Evolutionary conservation across 768 basidiomycete genomes (phyloP).

Genomic region (Punctularia strigosozonata): DNA sequence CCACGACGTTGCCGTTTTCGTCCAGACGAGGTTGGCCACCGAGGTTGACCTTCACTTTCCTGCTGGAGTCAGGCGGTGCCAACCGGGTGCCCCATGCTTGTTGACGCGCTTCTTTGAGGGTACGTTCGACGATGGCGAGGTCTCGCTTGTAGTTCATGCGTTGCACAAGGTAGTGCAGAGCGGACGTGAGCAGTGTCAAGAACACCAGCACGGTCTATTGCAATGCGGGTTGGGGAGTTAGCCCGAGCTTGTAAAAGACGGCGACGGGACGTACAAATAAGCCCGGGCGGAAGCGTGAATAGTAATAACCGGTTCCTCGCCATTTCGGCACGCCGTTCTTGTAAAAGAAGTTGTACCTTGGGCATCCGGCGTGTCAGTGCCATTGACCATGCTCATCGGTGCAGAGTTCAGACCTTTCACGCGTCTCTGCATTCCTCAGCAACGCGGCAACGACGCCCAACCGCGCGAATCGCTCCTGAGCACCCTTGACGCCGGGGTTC

Average conservation of each 20-base stretch:
- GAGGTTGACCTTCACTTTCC: slow-evolving; percentile 71
- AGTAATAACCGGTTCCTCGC: slow-evolving; percentile 96
- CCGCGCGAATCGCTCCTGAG: slow-evolving; percentile 86
- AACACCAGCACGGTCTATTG: slow-evolving; percentile 64
- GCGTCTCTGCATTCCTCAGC: slow-evolving; percentile 60
- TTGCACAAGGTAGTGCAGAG: slow-evolving; percentile 74
- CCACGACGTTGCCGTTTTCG: slow-evolving; percentile 40
- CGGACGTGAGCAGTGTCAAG: slow-evolving; percentile 65
- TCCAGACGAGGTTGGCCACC: slow-evolving; percentile 39
- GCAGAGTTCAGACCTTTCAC: slow-evolving; percentile 50
- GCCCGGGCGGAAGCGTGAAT: slow-evolving; percentile 91
- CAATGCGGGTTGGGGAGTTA: slow-evolving; percentile 1
- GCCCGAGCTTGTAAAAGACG: neutral
- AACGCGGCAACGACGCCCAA: slow-evolving; percentile 81
- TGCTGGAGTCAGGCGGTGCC: slow-evolving; percentile 45
- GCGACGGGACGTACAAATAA: slow-evolving; percentile 26
- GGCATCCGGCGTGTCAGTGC: slow-evolving; percentile 2
- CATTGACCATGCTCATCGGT: slow-evolving; percentile 1
- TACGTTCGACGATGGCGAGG: slow-evolving; percentile 49
- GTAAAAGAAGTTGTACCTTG: slow-evolving; percentile 86
- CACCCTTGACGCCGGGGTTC: slow-evolving; percentile 72
- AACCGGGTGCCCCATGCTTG: slow-evolving; percentile 80
- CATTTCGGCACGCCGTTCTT: slow-evolving; percentile 96
- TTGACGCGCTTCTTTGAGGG: slow-evolving; percentile 47
- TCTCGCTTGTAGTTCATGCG: slow-evolving; percentile 68